These are phyloP conservation scores for Termitomyces sp. DNA, from an alignment of 768 basidiomycete species.

Conservation along the genomic window DNA sequence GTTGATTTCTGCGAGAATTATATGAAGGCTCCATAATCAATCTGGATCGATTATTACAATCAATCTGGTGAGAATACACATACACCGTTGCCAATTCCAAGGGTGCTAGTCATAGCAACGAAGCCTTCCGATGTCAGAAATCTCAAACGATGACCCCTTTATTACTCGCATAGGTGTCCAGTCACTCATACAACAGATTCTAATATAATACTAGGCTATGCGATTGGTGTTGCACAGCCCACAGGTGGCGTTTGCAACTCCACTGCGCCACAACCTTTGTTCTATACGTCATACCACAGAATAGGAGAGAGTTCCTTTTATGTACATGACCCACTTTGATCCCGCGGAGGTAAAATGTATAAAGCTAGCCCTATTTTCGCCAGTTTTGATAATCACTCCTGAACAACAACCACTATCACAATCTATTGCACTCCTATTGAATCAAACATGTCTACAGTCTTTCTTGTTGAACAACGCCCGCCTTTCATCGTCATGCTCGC, in stretches of 20 bases:
- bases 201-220: not conserved
- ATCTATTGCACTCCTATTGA: not conserved
- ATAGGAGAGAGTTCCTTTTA: slow-evolving; percentile 4
- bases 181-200: too few species aligned
- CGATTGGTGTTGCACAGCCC: not conserved
- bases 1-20: too few species aligned
- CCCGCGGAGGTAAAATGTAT: slow-evolving; percentile 2
- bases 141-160: too few species aligned
- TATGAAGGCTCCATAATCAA: too few species aligned
- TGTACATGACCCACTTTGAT: not conserved
- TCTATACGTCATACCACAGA: not conserved
- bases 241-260: not conserved
- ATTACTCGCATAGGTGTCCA: too few species aligned
- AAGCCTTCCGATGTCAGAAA: too few species aligned
- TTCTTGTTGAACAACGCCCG: slow-evolving; percentile 6
- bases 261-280: slow-evolving; percentile 1
- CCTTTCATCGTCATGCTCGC: slow-evolving; percentile 3
- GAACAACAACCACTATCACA: too few species aligned
- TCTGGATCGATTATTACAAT: too few species aligned
- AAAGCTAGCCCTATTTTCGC: not conserved
- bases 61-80: too few species aligned
- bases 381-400: not conserved
- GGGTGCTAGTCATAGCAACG: too few species aligned
- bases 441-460: not conserved
- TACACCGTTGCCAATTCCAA: too few species aligned